Conservation (phyloP, 2,329 filamentous ascomycete species). For the Aspergillus aculeatus region DNA sequence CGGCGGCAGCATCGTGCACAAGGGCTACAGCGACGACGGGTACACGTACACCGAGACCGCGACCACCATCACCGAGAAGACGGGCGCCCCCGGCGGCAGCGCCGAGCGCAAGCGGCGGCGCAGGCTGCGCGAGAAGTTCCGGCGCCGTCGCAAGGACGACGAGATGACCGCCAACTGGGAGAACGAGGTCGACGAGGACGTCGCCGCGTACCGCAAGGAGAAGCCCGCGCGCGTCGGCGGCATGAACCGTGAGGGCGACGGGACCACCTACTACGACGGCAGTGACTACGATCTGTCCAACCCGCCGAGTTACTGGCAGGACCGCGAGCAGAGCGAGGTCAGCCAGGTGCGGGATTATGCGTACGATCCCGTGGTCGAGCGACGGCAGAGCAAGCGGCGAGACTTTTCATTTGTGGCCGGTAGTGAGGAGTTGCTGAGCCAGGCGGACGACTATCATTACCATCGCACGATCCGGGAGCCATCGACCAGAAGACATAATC, state of each 20-base stretch:
- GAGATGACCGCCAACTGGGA: slow-evolving; percentile 50
- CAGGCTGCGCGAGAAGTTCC: slow-evolving; percentile 41
- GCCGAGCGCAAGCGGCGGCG: slow-evolving; percentile 27
- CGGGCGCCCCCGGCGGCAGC: neutral
- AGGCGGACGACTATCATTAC: slow-evolving; percentile 39
- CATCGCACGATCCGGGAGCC: slow-evolving; percentile 25
- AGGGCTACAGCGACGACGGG: slow-evolving; percentile 66
- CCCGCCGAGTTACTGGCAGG: slow-evolving; percentile 53
- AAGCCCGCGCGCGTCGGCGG: slow-evolving; percentile 83
- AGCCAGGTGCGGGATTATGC: slow-evolving; percentile 48
- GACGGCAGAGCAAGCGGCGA: slow-evolving; percentile 27
- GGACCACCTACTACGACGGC: slow-evolving; percentile 70
- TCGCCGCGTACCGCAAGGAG: slow-evolving; percentile 83
- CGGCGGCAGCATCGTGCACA: slow-evolving; percentile 71
- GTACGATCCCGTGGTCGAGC: slow-evolving; percentile 15
- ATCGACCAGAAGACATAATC: slow-evolving; percentile 30
- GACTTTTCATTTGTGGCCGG: slow-evolving; percentile 53
- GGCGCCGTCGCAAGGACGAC: slow-evolving; percentile 43
- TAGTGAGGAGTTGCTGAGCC: slow-evolving; percentile 44
- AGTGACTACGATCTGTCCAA: slow-evolving; percentile 65
- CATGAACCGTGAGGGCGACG: slow-evolving; percentile 78
- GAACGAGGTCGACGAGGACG: slow-evolving; percentile 63
- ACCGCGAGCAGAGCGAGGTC: slow-evolving; percentile 45
- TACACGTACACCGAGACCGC: slow-evolving; percentile 47
- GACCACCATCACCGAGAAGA: slow-evolving; percentile 41